Percentiles rank a stretch among this genome's conserved stretches.
Evolutionary conservation across 495 filamentous ascomycete species (phyloP).

Genomic region (Bryoglossum gracile): DNA sequence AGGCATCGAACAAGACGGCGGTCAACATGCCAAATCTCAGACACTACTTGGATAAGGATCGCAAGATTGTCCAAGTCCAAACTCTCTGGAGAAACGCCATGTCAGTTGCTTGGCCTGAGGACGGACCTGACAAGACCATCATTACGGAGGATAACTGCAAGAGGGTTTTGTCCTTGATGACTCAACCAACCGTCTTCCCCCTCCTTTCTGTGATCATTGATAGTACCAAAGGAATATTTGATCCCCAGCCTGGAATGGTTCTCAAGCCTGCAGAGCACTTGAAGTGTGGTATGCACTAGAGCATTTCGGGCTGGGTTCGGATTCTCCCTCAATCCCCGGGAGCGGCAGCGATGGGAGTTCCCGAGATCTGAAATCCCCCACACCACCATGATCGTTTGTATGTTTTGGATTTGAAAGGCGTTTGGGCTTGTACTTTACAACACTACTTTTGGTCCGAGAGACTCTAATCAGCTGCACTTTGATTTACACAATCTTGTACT

Average conservation of each 20-base stretch:
- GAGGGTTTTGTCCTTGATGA: not conserved
- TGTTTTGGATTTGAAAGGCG: not conserved
- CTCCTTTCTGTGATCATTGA: not conserved
- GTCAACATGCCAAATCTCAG: not conserved
- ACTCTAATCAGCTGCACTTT: not conserved
- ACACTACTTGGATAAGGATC: not conserved
- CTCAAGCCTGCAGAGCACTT: not conserved
- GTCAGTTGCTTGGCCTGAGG: not conserved
- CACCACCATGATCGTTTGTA: not conserved
- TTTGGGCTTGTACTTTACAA: not conserved
- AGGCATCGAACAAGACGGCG: not conserved
- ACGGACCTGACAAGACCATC: not conserved
- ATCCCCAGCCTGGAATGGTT: not conserved
- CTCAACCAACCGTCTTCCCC: not conserved
- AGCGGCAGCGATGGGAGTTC: conserved; percentile 9
- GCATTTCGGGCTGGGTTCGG: not conserved
- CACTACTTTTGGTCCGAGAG: not conserved
- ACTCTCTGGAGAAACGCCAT: not conserved
- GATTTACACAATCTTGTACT: conserved; percentile 9
- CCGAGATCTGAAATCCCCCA: conserved; percentile 1
- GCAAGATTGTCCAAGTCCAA: not conserved
- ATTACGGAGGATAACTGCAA: not conserved
- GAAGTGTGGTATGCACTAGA: not conserved
- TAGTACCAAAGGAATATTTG: not conserved
- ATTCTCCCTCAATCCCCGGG: not conserved